phyloP scores from a whole-genome alignment of 129 eudicot genomes.

The Logfia minima region DNA sequence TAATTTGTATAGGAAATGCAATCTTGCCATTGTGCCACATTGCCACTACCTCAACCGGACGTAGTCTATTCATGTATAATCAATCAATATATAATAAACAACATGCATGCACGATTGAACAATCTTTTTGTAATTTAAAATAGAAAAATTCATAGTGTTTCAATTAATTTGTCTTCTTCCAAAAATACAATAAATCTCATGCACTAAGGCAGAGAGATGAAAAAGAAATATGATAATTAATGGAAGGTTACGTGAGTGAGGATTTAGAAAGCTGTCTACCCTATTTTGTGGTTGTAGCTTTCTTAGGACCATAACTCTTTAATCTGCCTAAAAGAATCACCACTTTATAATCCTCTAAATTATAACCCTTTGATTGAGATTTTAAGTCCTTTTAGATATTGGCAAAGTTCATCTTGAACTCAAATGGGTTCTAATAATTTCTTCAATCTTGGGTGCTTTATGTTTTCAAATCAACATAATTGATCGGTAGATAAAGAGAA shows the following conservation, averaged over 20 bases:
- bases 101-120: slow-evolving; percentile 46
- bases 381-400: slow-evolving; percentile 18
- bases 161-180: slow-evolving; percentile 31
- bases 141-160: slow-evolving; percentile 27
- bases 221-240: slow-evolving; percentile 37
- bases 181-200: slow-evolving; percentile 33
- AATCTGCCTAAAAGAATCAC: slow-evolving; percentile 34
- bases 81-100: slow-evolving; percentile 28
- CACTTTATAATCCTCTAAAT: slow-evolving; percentile 29
- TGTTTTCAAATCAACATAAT: background rate
- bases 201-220: slow-evolving; percentile 29
- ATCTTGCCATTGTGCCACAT: background rate
- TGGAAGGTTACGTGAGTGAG: slow-evolving; percentile 40
- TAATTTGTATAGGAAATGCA: slow-evolving; percentile 19
- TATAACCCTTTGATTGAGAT: slow-evolving; percentile 9
- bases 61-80: slow-evolving; percentile 36
- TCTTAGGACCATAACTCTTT: slow-evolving; percentile 42
- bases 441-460: background rate
- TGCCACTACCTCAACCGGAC: slow-evolving; percentile 36
- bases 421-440: slow-evolving; percentile 15
- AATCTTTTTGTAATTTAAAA: slow-evolving; percentile 28
- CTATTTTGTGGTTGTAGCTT: slow-evolving; percentile 39
- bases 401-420: slow-evolving; percentile 37
- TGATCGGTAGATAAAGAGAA: background rate
- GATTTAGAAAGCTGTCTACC: slow-evolving; percentile 29